Conservation (phyloP, 192 early-diverging fungal genomes). For the Coemansia sp. region DNA sequence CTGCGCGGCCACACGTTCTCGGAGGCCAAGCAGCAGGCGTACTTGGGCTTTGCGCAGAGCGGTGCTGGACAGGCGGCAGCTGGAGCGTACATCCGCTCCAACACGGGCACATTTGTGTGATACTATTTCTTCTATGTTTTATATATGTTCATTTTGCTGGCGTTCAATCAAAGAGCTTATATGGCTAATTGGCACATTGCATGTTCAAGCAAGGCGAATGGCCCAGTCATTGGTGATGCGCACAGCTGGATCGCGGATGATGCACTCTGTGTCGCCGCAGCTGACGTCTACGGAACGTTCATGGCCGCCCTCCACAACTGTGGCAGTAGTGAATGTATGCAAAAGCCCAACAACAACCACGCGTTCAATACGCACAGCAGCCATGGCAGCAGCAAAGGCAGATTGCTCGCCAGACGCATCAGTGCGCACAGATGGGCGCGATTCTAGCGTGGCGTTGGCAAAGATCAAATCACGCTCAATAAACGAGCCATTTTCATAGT, state of each 20-base stretch:
- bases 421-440: constrained; percentile 33
- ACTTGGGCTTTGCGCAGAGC: constrained; percentile 57
- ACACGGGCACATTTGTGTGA: constrained; percentile 45
- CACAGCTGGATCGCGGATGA: constrained; percentile 51
- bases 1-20: constrained; percentile 67
- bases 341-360: constrained; percentile 43
- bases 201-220: constrained; percentile 24
- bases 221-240: constrained; percentile 48
- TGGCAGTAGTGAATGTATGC: constrained; percentile 32
- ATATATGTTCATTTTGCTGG: neutral
- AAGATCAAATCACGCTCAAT: constrained; percentile 52
- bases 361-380: constrained; percentile 48
- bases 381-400: constrained; percentile 22
- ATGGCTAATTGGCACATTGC: neutral
- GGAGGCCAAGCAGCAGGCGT: constrained; percentile 67
- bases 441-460: constrained; percentile 30
- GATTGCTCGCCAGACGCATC: constrained; percentile 12
- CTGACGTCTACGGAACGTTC: constrained; percentile 28
- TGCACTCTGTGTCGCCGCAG: constrained; percentile 24
- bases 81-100: constrained; percentile 39
- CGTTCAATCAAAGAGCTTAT: neutral
- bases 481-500: constrained; percentile 66
- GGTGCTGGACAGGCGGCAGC: constrained; percentile 49
- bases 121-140: neutral
- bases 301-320: constrained; percentile 27